A percentile compares a stretch with the other conserved stretches of the same genome.
These are phyloP conservation scores for Solanum sparsipilum DNA, from an alignment of 257 asterid species.

Conservation along the genomic window DNA sequence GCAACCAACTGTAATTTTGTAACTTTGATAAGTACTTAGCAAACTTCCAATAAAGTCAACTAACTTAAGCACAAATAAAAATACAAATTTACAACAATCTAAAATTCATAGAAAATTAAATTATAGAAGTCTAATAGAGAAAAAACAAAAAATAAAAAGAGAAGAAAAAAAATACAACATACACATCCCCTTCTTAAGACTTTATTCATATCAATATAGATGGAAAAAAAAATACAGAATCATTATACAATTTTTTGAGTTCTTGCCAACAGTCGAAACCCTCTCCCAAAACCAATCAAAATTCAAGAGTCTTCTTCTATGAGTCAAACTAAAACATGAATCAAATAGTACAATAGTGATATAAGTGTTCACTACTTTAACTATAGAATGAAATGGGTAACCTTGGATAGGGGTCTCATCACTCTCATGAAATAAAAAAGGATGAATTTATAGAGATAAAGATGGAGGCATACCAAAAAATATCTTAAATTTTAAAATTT, in stretches of 20 bases:
- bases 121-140: not conserved
- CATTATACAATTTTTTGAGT: not conserved
- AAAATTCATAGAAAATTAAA: not conserved
- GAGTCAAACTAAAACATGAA: not conserved
- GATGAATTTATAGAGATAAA: no score
- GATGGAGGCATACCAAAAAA: not conserved
- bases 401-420: not conserved
- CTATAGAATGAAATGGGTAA: not conserved
- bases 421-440: not conserved
- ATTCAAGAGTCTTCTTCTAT: not conserved
- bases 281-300: not conserved
- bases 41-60: not conserved
- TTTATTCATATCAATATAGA: not conserved
- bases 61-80: not conserved
- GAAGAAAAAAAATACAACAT: not conserved
- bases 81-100: not conserved
- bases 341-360: not conserved
- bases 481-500: not conserved
- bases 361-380: not conserved
- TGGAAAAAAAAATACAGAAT: not conserved
- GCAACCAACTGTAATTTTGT: not conserved
- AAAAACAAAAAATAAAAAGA: not conserved
- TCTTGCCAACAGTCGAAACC: not conserved
- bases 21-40: not conserved
- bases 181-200: not conserved